Evolutionary conservation across 176 grass and related monocot species (phyloP).

Genomic region (Oryza longistaminata): DNA sequence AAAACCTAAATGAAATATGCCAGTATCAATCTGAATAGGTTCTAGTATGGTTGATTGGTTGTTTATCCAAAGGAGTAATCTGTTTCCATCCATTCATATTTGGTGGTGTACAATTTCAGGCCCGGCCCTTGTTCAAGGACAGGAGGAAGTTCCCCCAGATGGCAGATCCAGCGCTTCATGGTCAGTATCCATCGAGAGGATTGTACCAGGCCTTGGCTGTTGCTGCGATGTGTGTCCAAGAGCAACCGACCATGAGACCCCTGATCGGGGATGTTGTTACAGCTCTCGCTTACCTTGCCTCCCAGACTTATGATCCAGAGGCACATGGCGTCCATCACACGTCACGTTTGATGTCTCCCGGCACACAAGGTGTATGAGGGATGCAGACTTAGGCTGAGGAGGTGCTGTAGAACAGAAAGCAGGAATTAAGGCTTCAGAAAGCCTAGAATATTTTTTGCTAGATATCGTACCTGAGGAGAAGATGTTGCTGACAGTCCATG

Average conservation of each 20-base stretch:
- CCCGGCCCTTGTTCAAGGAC: constrained; percentile 87
- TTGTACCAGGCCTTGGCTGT: constrained; percentile 86
- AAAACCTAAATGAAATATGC: not conserved
- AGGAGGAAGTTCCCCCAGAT: constrained; percentile 78
- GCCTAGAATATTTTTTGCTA: no score
- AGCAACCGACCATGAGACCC: constrained; percentile 74
- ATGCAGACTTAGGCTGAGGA: no score
- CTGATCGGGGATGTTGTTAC: constrained; percentile 84
- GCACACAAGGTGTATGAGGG: no score
- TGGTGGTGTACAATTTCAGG: constrained; percentile 45
- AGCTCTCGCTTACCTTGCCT: constrained; percentile 74
- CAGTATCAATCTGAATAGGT: not conserved
- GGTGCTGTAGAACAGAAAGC: no score
- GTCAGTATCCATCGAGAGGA: constrained; percentile 60
- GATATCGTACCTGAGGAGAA: no score
- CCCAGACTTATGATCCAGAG: constrained; percentile 48
- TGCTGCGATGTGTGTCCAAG: constrained; percentile 86
- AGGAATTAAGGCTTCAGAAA: no score
- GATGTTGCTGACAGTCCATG: no score
- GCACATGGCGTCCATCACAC: no score
- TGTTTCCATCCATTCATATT: constrained; percentile 1
- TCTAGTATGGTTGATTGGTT: not conserved
- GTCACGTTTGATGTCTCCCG: no score
- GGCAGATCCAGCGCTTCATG: constrained; percentile 72
- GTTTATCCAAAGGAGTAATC: not conserved